Base-by-base conservation (phyloP, 106 monocot genomes). In the Dendrobium chrysotoxum region DNA sequence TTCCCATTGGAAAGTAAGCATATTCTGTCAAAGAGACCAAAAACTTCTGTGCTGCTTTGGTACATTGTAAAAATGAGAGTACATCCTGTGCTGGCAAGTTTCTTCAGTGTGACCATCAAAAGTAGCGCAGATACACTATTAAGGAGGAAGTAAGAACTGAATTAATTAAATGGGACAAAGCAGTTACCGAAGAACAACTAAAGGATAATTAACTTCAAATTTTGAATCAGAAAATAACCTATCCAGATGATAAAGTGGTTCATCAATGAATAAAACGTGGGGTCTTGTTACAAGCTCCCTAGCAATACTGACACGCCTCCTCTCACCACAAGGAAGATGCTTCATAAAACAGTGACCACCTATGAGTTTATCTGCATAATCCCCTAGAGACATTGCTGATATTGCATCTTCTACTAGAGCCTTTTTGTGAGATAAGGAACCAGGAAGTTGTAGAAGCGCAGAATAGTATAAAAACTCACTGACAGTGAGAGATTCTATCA, bases 1-100 rank as follows among this genome's bases (percentile, higher is more conserved):
- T 95, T 99, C 77, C 99, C 99, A 90, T 99, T 99, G 77, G 99
- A 99, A 84, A 99, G 95, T 78, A 99, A 86, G 82, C 99, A 99
- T 70, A 99, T 99, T 84, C 99, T 87, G 78, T 99, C 99, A 87
- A 93, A 99, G 54, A 99, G 92, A 30, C 99, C 99, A 88, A 99
- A 99, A 53, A 99, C 99, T 87, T 99, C 99, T 47, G 99, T 99
- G 77, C 99, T 99, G 83, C 99, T 99, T 77, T 99, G 99, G 68
- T 95, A 88, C 99, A 99, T 99, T 4, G 99, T 99, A 83, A 99
- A 95, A 82, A 99, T 93, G 50, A 95, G 42, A 41, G 99, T 99
- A 86, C 95, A 99, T 4, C 95, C 95, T 47, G 99, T 95, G 88
- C 88, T 90, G 72, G 99, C 95, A 79, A 99, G 92, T 87, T 95